These are phyloP conservation scores for Lagenidium giganteum DNA, from an alignment of 352 stramenopile species.

Conservation along the genomic window DNA sequence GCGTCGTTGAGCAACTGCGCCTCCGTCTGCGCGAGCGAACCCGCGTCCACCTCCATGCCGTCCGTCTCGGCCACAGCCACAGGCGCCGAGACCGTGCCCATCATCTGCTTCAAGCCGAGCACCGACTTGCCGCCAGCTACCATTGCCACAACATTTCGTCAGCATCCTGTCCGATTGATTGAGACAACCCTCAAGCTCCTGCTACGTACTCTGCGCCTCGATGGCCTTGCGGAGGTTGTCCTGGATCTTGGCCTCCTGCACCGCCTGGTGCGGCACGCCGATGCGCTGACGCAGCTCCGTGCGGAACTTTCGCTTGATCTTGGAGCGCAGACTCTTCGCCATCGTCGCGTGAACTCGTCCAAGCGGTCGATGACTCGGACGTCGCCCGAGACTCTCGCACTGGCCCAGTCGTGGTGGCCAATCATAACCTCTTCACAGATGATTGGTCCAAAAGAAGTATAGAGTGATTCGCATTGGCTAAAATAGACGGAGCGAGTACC, in stretches of 20 bases:
- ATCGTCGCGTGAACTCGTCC: slow-evolving; percentile 29
- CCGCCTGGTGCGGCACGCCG: slow-evolving; percentile 62
- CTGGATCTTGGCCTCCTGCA: slow-evolving; percentile 79
- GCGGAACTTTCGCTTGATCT: slow-evolving; percentile 88
- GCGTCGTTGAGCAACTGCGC: slow-evolving; percentile 44
- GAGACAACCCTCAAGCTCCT: background rate
- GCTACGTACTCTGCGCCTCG: slow-evolving; percentile 40
- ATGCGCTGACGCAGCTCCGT: slow-evolving; percentile 81
- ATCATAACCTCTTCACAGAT: background rate
- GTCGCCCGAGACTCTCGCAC: too few relatives aligned
- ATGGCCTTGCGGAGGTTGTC: slow-evolving; percentile 83
- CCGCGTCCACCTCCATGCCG: slow-evolving; percentile 37
- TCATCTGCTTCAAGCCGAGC: slow-evolving; percentile 65
- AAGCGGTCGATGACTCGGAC: background rate
- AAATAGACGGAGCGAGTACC: too few relatives aligned
- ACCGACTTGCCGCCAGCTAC: slow-evolving; percentile 41
- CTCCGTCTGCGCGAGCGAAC: slow-evolving; percentile 33
- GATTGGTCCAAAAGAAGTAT: slow-evolving; percentile 5
- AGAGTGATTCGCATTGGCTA: slow-evolving; percentile 5
- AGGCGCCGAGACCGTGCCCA: slow-evolving; percentile 43
- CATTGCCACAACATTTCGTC: background rate
- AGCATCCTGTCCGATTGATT: slow-evolving; percentile 1
- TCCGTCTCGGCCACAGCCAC: slow-evolving; percentile 24
- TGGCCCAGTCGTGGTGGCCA: slow-evolving; percentile 1
- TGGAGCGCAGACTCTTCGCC: slow-evolving; percentile 86